Percentiles rank a stretch among this genome's conserved stretches.
phyloP scores from a whole-genome alignment of 495 filamentous ascomycete genomes.

The Friedmanniomyces simplex region DNA sequence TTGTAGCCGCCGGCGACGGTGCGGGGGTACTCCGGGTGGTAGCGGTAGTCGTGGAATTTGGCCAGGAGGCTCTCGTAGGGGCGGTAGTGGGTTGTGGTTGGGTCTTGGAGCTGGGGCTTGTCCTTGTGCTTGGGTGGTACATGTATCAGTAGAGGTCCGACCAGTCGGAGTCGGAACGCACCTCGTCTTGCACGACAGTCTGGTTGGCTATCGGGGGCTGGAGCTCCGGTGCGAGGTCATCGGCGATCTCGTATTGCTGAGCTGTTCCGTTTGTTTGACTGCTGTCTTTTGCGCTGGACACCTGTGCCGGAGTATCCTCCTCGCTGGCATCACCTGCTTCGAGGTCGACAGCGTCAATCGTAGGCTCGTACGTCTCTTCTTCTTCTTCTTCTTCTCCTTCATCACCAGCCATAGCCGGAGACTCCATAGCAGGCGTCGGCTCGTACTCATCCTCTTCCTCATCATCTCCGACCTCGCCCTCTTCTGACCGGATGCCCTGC shows the following conservation, averaged over 20 bases:
- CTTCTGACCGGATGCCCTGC: constrained; percentile 25
- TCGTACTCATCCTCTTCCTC: constrained; percentile 2
- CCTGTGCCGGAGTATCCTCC: background rate
- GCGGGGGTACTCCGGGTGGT: constrained; percentile 63
- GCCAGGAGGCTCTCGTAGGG: constrained; percentile 77
- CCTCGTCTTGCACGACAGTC: background rate
- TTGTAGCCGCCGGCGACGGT: constrained; percentile 64
- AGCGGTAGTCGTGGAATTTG: constrained; percentile 78
- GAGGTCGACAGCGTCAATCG: background rate
- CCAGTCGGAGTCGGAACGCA: constrained; percentile 7
- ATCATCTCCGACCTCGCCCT: constrained; percentile 18
- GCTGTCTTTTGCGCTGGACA: too few species aligned
- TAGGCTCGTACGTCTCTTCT: background rate
- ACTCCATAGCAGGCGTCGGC: background rate
- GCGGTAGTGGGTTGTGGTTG: constrained; percentile 37
- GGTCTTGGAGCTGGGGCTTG: background rate
- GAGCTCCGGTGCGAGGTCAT: constrained; percentile 20
- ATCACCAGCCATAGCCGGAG: background rate
- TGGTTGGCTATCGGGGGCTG: constrained; percentile 5
- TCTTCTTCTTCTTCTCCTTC: background rate
- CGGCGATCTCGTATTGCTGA: background rate
- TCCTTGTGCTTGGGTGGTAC: background rate
- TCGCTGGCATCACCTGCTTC: background rate
- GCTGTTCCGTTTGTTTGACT: background rate
- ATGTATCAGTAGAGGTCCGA: constrained; percentile 5